phyloP scores from a whole-genome alignment of 2,329 filamentous ascomycete genomes.

The Aspergillus sp. region DNA sequence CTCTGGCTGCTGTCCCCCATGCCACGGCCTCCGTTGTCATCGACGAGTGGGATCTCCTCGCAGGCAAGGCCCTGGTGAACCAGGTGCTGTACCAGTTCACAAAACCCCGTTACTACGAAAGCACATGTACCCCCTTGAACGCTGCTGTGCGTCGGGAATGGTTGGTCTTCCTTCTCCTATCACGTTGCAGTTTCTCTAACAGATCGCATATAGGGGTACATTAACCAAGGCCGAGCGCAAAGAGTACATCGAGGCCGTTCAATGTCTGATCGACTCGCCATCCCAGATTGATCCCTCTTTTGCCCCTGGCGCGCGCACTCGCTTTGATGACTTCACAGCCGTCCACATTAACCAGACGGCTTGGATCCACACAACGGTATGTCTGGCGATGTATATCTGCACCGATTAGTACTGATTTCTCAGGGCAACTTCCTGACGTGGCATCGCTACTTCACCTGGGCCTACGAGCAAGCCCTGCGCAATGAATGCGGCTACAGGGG shows the following conservation, averaged over 20 bases:
- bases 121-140: conserved; percentile 15
- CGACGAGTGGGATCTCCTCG: conserved; percentile 14
- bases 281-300: conserved; percentile 20
- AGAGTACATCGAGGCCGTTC: conserved; percentile 48
- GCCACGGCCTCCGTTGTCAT: background rate
- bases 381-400: background rate
- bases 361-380: conserved; percentile 42
- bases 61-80: conserved; percentile 10
- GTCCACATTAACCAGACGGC: conserved; percentile 51
- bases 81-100: conserved; percentile 12
- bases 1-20: conserved; percentile 3
- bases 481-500: conserved; percentile 48
- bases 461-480: conserved; percentile 46
- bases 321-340: conserved; percentile 54
- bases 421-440: conserved; percentile 41
- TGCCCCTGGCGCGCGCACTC: conserved; percentile 46
- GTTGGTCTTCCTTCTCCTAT: conserved; percentile 12
- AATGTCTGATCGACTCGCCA: conserved; percentile 37
- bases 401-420: background rate
- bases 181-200: background rate
- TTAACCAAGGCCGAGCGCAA: conserved; percentile 10
- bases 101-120: conserved; percentile 2
- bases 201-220: background rate
- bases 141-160: conserved; percentile 20
- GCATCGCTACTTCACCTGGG: conserved; percentile 46